Evolutionary conservation across 352 stramenopile species (phyloP), one percentile per base, ranked within the genome.

Genomic region (Phytopythium vexans): DNA sequence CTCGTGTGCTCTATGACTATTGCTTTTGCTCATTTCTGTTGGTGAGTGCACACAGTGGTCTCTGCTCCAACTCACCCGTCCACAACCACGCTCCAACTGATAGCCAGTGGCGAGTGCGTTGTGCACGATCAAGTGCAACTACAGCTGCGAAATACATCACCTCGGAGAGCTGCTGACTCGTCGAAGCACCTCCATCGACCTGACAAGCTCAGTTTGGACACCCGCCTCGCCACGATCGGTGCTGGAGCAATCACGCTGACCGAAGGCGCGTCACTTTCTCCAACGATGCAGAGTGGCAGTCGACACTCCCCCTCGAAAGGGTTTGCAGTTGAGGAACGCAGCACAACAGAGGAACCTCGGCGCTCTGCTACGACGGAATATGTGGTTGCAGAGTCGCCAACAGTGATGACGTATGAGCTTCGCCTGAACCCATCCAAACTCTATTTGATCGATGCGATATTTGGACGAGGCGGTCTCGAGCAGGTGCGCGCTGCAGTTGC

Each of bases 111-210:
- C 7, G 40, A 51, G 15, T 74, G 71, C n/a, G 52, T 85, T 36
- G 66, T 82, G 6, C 74, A 82, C 31, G 68, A 80, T 31, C 49
- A 46, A 9, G 60, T 83, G n/a, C 58, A 50, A 16, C 49, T 83
- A 14, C 62, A 78, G 42, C 56, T 46, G 27, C 15, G 37, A 3
- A 37, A 54, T 6, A 4, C 31, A 16, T 1, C 15, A 31, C 40
- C 52, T 8, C 46, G 27, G n/a, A n/a, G n/a, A n/a, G n/a, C n/a
- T n/a, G n/a, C n/a, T n/a, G n/a, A n/a, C 8, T 10, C 21, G 42
- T 2, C 31, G 38, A 66, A 43, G 58, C 62, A 31, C 12, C 58
- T 49, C 6, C n/a, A 21, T 6, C 9, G 51, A 40, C 31, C 12
- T 52, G 27, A 43, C 33, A 74, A 63, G 12, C 33, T 84, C 0